Conservation (phyloP, 2,329 filamentous ascomycete species). For the Fusarium austroafricanum region DNA sequence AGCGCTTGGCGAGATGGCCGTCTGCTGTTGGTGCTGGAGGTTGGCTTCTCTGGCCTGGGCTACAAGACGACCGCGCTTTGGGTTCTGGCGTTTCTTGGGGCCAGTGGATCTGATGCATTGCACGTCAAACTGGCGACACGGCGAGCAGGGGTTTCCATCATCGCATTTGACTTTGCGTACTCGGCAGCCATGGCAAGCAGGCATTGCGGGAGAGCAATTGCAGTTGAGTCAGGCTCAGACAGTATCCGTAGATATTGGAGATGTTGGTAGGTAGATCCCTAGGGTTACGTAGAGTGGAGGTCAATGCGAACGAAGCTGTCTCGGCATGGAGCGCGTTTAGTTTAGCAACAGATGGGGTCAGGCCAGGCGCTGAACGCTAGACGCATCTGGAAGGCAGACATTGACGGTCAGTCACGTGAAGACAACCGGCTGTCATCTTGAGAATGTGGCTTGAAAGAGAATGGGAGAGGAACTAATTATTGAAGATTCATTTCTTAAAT, state of each 20-base stretch:
- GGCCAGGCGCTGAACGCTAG: slow-evolving; percentile 6
- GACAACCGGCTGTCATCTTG: neutral
- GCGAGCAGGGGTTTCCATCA: slow-evolving; percentile 39
- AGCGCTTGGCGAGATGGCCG: slow-evolving; percentile 28
- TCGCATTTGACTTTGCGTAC: slow-evolving; percentile 45
- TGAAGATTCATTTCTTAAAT: neutral
- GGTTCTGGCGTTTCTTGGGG: slow-evolving; percentile 40
- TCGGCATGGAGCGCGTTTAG: slow-evolving; percentile 30
- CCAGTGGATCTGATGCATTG: slow-evolving; percentile 36
- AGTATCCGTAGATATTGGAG: no score
- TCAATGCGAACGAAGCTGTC: slow-evolving; percentile 16
- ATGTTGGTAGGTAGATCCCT: no score
- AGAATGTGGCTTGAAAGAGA: slow-evolving; percentile 1
- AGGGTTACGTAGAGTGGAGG: slow-evolving; percentile 15
- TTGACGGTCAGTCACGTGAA: slow-evolving; percentile 33
- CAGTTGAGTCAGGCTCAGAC: neutral
- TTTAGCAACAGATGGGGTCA: slow-evolving; percentile 14
- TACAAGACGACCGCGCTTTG: slow-evolving; percentile 35
- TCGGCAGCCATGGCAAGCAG: slow-evolving; percentile 43
- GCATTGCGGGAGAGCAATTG: slow-evolving; percentile 13
- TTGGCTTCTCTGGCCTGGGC: slow-evolving; percentile 38
- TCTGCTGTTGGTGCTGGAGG: slow-evolving; percentile 28
- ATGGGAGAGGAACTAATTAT: neutral
- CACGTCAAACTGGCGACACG: slow-evolving; percentile 38
- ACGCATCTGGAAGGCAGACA: slow-evolving; percentile 26